Evolutionary conservation across 2,329 filamentous ascomycete species (phyloP).

Genomic region (Coniosporium tulheliwenetii): DNA sequence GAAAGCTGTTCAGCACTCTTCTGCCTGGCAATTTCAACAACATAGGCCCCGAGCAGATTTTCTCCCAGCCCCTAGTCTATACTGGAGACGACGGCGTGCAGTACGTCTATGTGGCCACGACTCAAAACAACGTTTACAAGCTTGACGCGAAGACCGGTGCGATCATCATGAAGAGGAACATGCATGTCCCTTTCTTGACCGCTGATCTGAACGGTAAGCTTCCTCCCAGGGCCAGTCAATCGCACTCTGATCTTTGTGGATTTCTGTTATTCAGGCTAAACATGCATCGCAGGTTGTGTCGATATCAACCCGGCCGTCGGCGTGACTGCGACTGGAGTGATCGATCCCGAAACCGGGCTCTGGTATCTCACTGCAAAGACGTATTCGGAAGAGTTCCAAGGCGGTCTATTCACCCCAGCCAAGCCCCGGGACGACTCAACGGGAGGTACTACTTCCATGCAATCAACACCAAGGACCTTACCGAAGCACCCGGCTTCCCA

Average conservation of each 20-base stretch:
- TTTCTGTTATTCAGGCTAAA: no score
- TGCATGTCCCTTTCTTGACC: slow-evolving; percentile 33
- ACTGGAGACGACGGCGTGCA: slow-evolving; percentile 17
- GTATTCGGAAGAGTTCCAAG: slow-evolving; percentile 24
- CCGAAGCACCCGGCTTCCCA: slow-evolving; percentile 21
- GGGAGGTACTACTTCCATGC: slow-evolving; percentile 32
- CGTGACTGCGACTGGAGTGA: slow-evolving; percentile 34
- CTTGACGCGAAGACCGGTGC: slow-evolving; percentile 24
- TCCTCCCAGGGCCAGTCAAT: no score
- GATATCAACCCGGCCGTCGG: slow-evolving; percentile 33
- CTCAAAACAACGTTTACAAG: slow-evolving; percentile 43
- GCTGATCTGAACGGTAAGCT: slow-evolving; percentile 24
- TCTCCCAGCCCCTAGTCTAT: slow-evolving; percentile 35
- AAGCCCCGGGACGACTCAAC: slow-evolving; percentile 21
- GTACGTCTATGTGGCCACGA: slow-evolving; percentile 41
- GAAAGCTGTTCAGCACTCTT: slow-evolving; percentile 35
- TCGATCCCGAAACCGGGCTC: slow-evolving; percentile 33
- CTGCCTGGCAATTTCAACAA: slow-evolving; percentile 38
- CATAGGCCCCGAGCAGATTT: slow-evolving; percentile 33
- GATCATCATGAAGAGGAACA: slow-evolving; percentile 25
- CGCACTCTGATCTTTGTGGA: no score
- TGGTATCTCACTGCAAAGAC: slow-evolving; percentile 35
- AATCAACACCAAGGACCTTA: slow-evolving; percentile 28
- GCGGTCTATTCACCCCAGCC: slow-evolving; percentile 8
- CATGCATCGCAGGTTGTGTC: slow-evolving; percentile 15